Conservation (phyloP, 257 asterid genomes). For the Ocimum tenuiflorum region DNA sequence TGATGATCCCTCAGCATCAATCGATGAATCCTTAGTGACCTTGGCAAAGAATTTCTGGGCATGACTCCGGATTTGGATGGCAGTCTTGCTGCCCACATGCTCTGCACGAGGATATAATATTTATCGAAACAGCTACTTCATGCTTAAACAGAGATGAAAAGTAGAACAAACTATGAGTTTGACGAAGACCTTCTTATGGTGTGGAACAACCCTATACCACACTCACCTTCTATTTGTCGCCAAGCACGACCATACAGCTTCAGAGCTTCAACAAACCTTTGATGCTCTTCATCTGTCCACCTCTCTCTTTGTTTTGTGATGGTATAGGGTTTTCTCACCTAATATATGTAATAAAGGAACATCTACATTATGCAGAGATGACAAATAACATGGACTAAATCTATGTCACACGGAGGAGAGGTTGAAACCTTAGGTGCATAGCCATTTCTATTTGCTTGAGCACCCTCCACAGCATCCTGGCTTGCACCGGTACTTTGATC, state of each 20-base stretch:
- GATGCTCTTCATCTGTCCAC: constrained; percentile 87
- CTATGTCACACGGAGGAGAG: constrained; percentile 7
- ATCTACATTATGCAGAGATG: constrained; percentile 25
- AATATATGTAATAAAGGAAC: constrained; percentile 15
- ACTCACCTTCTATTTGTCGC: constrained; percentile 84
- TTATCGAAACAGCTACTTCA: not conserved
- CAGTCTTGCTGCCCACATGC: constrained; percentile 75
- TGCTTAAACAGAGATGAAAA: not conserved
- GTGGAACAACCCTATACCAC: constrained; percentile 23
- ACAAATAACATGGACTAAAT: constrained; percentile 1
- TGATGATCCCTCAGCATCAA: constrained; percentile 40
- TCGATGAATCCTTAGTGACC: constrained; percentile 55
- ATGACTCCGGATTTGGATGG: constrained; percentile 87
- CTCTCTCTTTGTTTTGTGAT: constrained; percentile 74
- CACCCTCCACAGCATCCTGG: constrained; percentile 23
- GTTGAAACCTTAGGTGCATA: constrained; percentile 50
- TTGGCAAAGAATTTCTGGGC: constrained; percentile 88
- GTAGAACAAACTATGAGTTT: not conserved
- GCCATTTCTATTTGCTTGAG: constrained; percentile 27
- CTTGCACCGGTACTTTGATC: constrained; percentile 37
- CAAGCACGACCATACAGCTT: constrained; percentile 83
- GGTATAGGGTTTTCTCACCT: constrained; percentile 86
- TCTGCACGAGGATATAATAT: constrained; percentile 33
- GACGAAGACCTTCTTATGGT: constrained; percentile 12
- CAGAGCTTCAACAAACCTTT: constrained; percentile 70